Evolutionary conservation across 495 filamentous ascomycete species (phyloP).

Genomic region (Achaetomiella virescens): DNA sequence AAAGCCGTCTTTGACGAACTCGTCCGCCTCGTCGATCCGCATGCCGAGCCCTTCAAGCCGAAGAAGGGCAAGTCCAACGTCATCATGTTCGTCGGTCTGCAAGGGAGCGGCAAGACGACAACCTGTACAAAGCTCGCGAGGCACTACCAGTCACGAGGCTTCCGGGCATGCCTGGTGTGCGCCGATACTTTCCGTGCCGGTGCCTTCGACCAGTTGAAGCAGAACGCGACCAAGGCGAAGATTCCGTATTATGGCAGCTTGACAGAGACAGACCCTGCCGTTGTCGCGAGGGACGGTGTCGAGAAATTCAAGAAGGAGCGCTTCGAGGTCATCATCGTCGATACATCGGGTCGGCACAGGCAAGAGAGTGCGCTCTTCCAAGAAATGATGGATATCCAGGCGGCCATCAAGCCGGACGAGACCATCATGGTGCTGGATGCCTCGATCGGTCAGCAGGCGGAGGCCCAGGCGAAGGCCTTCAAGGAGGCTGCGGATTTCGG

Average conservation of each 20-base stretch:
- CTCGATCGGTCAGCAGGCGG: constrained; percentile 91
- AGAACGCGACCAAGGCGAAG: constrained; percentile 97
- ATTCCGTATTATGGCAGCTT: constrained; percentile 97
- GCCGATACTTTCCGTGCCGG: constrained; percentile 98
- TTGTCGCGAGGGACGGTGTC: constrained; percentile 88
- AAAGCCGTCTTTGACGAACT: constrained; percentile 97
- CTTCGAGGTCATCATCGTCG: constrained; percentile 98
- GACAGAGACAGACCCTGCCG: constrained; percentile 91
- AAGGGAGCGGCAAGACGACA: constrained; percentile 96
- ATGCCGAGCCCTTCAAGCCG: constrained; percentile 91
- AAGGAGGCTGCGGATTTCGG: constrained; percentile 97
- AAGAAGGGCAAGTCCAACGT: constrained; percentile 95
- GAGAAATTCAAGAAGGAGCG: constrained; percentile 98
- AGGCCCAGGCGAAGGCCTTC: constrained; percentile 91
- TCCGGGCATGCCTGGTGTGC: constrained; percentile 92
- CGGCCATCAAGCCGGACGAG: constrained; percentile 86
- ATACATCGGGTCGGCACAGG: constrained; percentile 88
- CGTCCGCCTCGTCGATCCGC: constrained; percentile 90
- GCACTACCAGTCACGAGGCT: constrained; percentile 89
- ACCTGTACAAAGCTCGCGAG: constrained; percentile 96
- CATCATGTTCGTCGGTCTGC: constrained; percentile 98
- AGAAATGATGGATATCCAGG: constrained; percentile 97
- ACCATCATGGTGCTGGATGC: constrained; percentile 98
- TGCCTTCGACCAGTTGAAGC: constrained; percentile 97
- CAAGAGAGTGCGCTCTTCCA: constrained; percentile 94